Conservation (phyloP, 306 rosid genomes). For the Canavalia gladiata region DNA sequence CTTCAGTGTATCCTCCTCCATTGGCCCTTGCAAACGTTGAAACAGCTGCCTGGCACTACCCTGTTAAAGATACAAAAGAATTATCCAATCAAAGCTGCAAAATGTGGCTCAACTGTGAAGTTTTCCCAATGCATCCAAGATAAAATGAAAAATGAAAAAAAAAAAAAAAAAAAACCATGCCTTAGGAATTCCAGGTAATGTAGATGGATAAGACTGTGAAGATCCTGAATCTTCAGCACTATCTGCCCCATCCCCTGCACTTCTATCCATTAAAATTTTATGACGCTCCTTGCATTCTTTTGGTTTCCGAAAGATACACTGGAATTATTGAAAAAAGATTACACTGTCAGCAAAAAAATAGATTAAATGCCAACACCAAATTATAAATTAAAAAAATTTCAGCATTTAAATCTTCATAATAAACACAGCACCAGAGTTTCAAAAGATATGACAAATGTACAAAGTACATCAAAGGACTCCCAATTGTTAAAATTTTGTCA, state of each 20-base stretch:
- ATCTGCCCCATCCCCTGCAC: slow-evolving; percentile 83
- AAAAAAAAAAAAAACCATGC: slow-evolving; percentile 53
- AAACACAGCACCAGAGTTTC: slow-evolving; percentile 1
- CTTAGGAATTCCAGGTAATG: slow-evolving; percentile 89
- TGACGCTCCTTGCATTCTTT: slow-evolving; percentile 91
- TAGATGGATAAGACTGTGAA: slow-evolving; percentile 86
- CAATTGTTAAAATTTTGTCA: slow-evolving; percentile 27
- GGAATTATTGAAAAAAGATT: slow-evolving; percentile 43
- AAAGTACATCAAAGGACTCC: not conserved
- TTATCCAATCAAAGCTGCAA: slow-evolving; percentile 42
- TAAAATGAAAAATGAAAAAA: not conserved
- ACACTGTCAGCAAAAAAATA: not conserved
- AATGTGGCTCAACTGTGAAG: slow-evolving; percentile 18
- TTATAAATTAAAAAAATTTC: not conserved
- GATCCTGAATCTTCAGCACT: slow-evolving; percentile 96
- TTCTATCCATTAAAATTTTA: slow-evolving; percentile 81
- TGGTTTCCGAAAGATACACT: slow-evolving; percentile 85
- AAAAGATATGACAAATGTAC: not conserved
- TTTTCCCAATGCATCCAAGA: slow-evolving; percentile 2
- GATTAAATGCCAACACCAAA: not conserved
- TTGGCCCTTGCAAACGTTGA: slow-evolving; percentile 85
- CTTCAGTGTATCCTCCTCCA: slow-evolving; percentile 83
- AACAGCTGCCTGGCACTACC: slow-evolving; percentile 92
- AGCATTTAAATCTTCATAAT: slow-evolving; percentile 16
- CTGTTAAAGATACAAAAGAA: slow-evolving; percentile 57